A percentile compares a stretch with the other conserved stretches of the same genome.
These are phyloP conservation scores for Salicornia ramosissima DNA, from an alignment of 148 eudicot genomes.

Conservation along the genomic window DNA sequence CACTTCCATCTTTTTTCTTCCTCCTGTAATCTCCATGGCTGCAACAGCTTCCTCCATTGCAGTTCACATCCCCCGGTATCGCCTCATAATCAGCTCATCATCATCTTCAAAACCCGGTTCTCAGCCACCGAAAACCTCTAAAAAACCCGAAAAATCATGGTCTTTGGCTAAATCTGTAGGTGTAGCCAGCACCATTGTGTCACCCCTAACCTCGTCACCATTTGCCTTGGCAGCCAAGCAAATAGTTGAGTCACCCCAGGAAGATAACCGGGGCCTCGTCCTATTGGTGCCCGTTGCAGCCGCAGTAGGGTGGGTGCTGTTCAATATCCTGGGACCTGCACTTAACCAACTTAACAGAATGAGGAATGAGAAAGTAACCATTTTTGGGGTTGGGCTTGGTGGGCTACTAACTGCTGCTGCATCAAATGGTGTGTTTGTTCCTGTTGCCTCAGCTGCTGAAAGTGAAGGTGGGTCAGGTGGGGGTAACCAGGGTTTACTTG, in stretches of 20 bases:
- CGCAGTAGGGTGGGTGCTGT: slow-evolving; percentile 71
- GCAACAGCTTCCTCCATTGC: slow-evolving; percentile 20
- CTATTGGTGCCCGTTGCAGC: slow-evolving; percentile 59
- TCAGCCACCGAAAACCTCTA: background rate
- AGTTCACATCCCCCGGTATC: slow-evolving; percentile 10
- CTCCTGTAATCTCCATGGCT: slow-evolving; percentile 4
- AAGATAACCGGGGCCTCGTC: slow-evolving; percentile 61
- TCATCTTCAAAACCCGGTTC: slow-evolving; percentile 9
- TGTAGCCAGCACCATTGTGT: slow-evolving; percentile 41
- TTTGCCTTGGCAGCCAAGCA: slow-evolving; percentile 72
- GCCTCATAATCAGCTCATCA: slow-evolving; percentile 2
- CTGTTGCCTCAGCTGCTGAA: slow-evolving; percentile 33
- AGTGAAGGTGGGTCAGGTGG: slow-evolving; percentile 31
- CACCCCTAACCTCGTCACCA: slow-evolving; percentile 43
- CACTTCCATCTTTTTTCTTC: too few relatives aligned
- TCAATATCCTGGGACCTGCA: slow-evolving; percentile 73
- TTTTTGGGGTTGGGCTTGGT: slow-evolving; percentile 53
- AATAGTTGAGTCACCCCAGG: slow-evolving; percentile 58
- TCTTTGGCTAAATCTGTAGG: slow-evolving; percentile 26
- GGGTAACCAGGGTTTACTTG: slow-evolving; percentile 37
- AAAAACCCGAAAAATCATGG: slow-evolving; percentile 11
- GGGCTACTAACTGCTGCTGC: slow-evolving; percentile 43
- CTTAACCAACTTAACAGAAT: slow-evolving; percentile 65
- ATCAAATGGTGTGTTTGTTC: background rate
- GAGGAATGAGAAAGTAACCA: slow-evolving; percentile 46